These are phyloP conservation scores for Silybum marianum DNA, from an alignment of 129 eudicot genomes.

Conservation along the genomic window DNA sequence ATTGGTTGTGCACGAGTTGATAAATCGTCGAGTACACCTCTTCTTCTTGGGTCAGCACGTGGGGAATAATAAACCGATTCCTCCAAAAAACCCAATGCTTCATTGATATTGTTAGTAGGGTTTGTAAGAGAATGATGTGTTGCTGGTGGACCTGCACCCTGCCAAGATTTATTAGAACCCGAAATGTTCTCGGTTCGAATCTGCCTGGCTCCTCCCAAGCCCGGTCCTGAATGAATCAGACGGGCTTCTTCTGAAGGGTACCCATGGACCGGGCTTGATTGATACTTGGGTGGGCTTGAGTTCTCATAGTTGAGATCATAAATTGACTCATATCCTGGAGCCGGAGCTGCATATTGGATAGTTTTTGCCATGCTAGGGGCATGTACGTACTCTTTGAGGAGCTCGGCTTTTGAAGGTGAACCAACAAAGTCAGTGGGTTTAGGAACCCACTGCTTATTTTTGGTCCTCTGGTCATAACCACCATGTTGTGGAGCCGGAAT, in stretches of 20 bases:
- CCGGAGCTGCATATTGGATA: slow-evolving; percentile 1
- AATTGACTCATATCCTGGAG: slow-evolving; percentile 1
- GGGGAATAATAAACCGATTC: slow-evolving; percentile 34
- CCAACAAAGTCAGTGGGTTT: slow-evolving; percentile 23
- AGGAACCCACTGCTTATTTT: slow-evolving; percentile 4
- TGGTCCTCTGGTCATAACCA: slow-evolving; percentile 12
- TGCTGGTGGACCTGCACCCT: slow-evolving; percentile 3
- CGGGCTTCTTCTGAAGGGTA: slow-evolving; percentile 18
- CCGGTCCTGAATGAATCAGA: background rate
- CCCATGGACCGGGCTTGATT: background rate
- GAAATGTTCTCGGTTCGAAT: slow-evolving; percentile 9
- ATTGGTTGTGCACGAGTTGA: slow-evolving; percentile 37
- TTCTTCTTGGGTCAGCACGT: slow-evolving; percentile 33
- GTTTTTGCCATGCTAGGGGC: slow-evolving; percentile 17
- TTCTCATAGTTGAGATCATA: slow-evolving; percentile 17
- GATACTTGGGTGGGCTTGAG: slow-evolving; percentile 26
- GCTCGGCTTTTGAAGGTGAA: slow-evolving; percentile 33
- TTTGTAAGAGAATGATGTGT: slow-evolving; percentile 31
- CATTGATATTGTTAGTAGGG: slow-evolving; percentile 20
- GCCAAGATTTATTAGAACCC: slow-evolving; percentile 22
- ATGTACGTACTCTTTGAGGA: slow-evolving; percentile 32
- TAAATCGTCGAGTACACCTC: slow-evolving; percentile 34
- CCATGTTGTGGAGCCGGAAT: slow-evolving; percentile 14
- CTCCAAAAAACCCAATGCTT: slow-evolving; percentile 31
- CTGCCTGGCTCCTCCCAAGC: slow-evolving; percentile 2